Evolutionary conservation across 192 early-diverging fungal species (phyloP).

Genomic region (Dissophora globulifera): DNA sequence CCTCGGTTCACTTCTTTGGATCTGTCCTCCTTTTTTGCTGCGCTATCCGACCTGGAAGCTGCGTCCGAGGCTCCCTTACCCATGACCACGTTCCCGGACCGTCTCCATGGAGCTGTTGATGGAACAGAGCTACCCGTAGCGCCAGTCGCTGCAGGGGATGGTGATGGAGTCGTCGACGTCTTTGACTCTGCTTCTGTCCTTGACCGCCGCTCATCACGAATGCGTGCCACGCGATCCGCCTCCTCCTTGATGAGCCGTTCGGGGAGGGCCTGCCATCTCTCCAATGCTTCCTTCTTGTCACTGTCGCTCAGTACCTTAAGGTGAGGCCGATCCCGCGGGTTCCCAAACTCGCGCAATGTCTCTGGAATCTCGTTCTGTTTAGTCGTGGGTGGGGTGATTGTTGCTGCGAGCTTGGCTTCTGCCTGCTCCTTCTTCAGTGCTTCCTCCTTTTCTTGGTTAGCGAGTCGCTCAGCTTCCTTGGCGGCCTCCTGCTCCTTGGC

Average conservation of each 20-base stretch:
- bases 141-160: not conserved
- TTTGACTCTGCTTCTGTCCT: conserved; percentile 7
- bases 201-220: conserved; percentile 2
- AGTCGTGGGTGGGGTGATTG: not conserved
- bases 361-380: not conserved
- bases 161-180: not conserved
- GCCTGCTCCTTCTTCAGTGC: conserved; percentile 1
- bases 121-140: not conserved
- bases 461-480: conserved; percentile 16
- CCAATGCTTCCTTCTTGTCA: conserved; percentile 17
- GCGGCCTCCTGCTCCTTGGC: conserved; percentile 21
- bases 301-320: not conserved
- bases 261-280: conserved; percentile 20
- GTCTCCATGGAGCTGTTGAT: conserved; percentile 36
- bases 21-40: conserved; percentile 9
- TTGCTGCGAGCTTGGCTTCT: not conserved
- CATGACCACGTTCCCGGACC: conserved; percentile 7
- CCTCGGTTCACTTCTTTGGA: not conserved
- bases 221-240: conserved; percentile 1
- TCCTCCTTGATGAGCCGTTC: conserved; percentile 24
- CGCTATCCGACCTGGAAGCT: not conserved
- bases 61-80: not conserved
- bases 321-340: conserved; percentile 4
- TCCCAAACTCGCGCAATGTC: conserved; percentile 5
- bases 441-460: conserved; percentile 7